phyloP scores from a whole-genome alignment of 179 eudicot species.

The Drosera spatulata region DNA sequence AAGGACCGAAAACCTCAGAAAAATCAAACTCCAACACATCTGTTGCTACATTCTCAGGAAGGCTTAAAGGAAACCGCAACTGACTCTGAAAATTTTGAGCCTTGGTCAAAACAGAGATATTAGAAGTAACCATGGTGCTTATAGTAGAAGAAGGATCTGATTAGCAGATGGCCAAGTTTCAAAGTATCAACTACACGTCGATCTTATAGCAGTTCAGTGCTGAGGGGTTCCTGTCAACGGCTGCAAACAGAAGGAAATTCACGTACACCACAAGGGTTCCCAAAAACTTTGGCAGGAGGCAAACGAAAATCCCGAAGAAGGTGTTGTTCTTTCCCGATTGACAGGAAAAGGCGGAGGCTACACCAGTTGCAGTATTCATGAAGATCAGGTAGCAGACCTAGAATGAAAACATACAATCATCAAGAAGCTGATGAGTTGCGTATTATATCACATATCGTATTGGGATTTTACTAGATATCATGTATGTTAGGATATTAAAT shows the following conservation, averaged over 20 bases:
- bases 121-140: conserved; percentile 56
- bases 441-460: no score
- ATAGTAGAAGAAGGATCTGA: conserved; percentile 10
- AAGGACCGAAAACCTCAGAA: conserved; percentile 66
- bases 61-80: conserved; percentile 19
- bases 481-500: no score
- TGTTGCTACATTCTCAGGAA: conserved; percentile 27
- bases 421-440: neutral
- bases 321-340: conserved; percentile 56
- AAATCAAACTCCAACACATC: conserved; percentile 58
- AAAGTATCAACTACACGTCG: conserved; percentile 12
- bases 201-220: conserved; percentile 16
- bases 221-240: conserved; percentile 35
- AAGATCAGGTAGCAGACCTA: conserved; percentile 55
- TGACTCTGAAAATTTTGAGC: conserved; percentile 20
- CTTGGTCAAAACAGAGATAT: conserved; percentile 19
- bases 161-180: conserved; percentile 27
- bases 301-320: conserved; percentile 39
- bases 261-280: conserved; percentile 25
- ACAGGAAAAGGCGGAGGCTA: conserved; percentile 72
- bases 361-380: conserved; percentile 59
- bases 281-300: conserved; percentile 32
- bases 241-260: conserved; percentile 33
- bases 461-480: no score
- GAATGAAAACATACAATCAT: neutral